phyloP scores from a whole-genome alignment of 1,139 yeast genomes.

The Magnusiomyces starmeri region DNA sequence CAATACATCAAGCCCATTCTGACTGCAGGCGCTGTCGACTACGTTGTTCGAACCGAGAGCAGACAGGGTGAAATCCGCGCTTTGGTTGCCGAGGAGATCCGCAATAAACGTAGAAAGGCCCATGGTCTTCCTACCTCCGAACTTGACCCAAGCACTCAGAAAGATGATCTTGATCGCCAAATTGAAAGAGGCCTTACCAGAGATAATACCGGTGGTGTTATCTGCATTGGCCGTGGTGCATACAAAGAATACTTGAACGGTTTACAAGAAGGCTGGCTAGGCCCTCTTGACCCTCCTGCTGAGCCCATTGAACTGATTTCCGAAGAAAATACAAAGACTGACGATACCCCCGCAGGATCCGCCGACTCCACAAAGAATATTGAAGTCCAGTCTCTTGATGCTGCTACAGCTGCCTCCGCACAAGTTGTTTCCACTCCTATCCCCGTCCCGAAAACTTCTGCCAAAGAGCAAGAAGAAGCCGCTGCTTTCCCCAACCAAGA shows the following conservation, averaged over 20 bases:
- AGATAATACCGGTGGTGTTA: conserved; percentile 63
- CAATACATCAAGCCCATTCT: conserved; percentile 81
- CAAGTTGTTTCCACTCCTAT: not conserved
- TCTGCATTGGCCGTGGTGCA: conserved; percentile 93
- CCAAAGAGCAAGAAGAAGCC: conserved; percentile 16
- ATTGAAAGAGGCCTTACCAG: conserved; percentile 25
- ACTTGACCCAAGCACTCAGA: conserved; percentile 19
- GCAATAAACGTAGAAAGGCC: conserved; percentile 52
- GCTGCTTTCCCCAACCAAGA: conserved; percentile 24
- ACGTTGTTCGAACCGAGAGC: conserved; percentile 58
- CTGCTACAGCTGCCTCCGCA: conserved; percentile 12
- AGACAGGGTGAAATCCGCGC: conserved; percentile 86
- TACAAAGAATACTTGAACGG: conserved; percentile 89
- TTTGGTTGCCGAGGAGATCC: conserved; percentile 73
- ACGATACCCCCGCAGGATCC: not conserved
- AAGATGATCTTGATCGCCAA: conserved; percentile 29
- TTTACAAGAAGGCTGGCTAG: conserved; percentile 87
- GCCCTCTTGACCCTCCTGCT: conserved; percentile 54
- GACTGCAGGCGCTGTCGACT: conserved; percentile 82
- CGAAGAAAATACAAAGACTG: too few species aligned
- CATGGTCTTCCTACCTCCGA: conserved; percentile 25
- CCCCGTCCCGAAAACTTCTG: conserved; percentile 2
- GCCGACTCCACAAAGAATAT: not conserved
- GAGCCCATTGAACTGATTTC: conserved; percentile 7
- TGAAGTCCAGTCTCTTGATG: conserved; percentile 2